Conservation (phyloP, 192 early-diverging fungal genomes). For the Spinellus fusiger region DNA sequence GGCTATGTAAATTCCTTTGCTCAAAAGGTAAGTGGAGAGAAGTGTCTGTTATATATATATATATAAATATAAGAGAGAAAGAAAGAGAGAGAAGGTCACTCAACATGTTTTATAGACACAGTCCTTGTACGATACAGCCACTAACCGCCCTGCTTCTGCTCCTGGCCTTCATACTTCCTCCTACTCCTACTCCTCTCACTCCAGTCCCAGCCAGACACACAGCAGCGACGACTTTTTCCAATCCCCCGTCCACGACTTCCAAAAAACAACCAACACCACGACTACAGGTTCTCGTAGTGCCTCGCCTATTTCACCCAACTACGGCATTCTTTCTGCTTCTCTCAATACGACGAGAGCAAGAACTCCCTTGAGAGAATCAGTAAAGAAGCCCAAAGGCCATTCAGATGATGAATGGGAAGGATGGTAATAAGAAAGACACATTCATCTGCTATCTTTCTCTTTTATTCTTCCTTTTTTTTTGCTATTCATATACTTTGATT, state of each 20-base stretch:
- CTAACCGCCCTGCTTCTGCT: neutral
- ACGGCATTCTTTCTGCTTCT: conserved; percentile 5
- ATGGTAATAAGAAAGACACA: conserved; percentile 18
- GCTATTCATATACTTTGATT: neutral
- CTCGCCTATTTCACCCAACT: conserved; percentile 15
- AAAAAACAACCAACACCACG: conserved; percentile 16
- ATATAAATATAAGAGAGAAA: neutral
- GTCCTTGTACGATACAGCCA: conserved; percentile 4
- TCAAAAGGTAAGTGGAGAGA: conserved; percentile 37
- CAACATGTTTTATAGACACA: conserved; percentile 6
- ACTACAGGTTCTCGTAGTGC: conserved; percentile 18
- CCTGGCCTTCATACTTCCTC: neutral
- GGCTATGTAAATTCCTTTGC: conserved; percentile 57
- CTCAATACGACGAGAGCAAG: conserved; percentile 17
- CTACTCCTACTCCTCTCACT: conserved; percentile 13
- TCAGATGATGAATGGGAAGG: conserved; percentile 37
- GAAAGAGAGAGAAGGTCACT: neutral
- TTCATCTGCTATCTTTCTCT: no score
- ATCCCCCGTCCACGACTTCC: conserved; percentile 23
- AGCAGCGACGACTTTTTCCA: conserved; percentile 31
- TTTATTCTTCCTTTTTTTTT: no score
- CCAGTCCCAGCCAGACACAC: conserved; percentile 3
- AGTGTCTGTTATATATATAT: neutral
- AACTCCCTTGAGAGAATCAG: conserved; percentile 19
- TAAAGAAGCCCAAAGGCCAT: conserved; percentile 13